phyloP scores from a whole-genome alignment of 805 yeast genomes.

The Cephaloascus albidus region DNA sequence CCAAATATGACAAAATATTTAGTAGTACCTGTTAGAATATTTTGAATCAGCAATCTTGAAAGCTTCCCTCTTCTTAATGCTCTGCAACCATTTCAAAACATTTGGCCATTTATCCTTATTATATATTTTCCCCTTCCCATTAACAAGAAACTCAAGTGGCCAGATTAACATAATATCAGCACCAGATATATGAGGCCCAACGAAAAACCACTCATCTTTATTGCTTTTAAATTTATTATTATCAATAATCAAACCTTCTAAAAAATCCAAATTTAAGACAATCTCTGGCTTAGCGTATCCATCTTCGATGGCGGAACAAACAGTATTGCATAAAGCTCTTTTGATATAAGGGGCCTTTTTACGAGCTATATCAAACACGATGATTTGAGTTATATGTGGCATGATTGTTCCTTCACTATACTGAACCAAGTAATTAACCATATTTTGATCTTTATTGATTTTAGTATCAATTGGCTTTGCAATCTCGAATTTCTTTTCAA shows the following conservation, averaged over 20 bases:
- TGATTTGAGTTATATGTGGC: not conserved
- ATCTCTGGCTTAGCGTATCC: not conserved
- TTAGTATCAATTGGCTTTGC: too few relatives aligned
- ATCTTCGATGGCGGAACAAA: not conserved
- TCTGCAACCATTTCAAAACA: not conserved
- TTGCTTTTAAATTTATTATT: too few relatives aligned
- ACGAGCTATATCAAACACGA: not conserved
- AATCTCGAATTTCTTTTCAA: constrained; percentile 7
- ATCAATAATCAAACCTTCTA: too few relatives aligned
- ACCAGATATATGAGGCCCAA: constrained; percentile 23
- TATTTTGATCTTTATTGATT: constrained; percentile 8
- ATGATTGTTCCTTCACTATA: constrained; percentile 13
- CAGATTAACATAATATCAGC: constrained; percentile 29
- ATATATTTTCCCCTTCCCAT: constrained; percentile 3
- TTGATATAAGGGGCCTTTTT: not conserved
- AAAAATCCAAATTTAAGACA: not conserved
- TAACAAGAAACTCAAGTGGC: constrained; percentile 15
- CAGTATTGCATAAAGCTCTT: not conserved
- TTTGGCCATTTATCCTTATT: not conserved
- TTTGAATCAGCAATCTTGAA: not conserved
- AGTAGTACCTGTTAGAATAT: not conserved
- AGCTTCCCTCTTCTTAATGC: not conserved
- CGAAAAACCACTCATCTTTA: constrained; percentile 22
- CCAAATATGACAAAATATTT: too few relatives aligned
- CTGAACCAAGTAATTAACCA: constrained; percentile 15